Evolutionary conservation across 129 eudicot species (phyloP).

Genomic region (Pulicaria dysenterica): DNA sequence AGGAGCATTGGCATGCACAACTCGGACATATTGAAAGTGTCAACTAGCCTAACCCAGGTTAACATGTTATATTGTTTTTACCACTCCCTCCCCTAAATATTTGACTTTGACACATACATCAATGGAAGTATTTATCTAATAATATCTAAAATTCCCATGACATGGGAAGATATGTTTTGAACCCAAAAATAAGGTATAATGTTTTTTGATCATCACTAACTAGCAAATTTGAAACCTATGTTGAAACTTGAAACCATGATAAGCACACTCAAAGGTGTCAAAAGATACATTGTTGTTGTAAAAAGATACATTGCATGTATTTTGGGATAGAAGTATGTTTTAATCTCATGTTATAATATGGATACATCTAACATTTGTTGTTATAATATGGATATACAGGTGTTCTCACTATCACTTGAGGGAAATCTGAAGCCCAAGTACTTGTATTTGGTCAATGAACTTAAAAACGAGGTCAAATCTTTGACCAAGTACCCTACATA

Average conservation of each 20-base stretch:
- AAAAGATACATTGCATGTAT: too few relatives aligned
- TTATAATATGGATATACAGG: conserved; percentile 46
- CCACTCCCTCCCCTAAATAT: neutral
- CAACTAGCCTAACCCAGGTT: conserved; percentile 91
- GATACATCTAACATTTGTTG: neutral
- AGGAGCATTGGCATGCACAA: conserved; percentile 92
- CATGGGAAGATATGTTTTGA: neutral
- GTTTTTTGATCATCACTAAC: neutral
- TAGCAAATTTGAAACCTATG: neutral
- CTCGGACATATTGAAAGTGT: conserved; percentile 76
- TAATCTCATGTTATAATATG: neutral
- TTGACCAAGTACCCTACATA: conserved; percentile 91
- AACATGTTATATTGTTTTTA: conserved; percentile 11
- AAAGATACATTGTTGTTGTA: too few relatives aligned
- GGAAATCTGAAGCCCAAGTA: conserved; percentile 91
- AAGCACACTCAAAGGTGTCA: too few relatives aligned
- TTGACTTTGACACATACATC: neutral
- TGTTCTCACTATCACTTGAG: conserved; percentile 88
- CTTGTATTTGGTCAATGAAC: conserved; percentile 80
- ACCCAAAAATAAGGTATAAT: neutral
- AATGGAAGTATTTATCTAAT: neutral
- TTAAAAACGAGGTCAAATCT: conserved; percentile 78
- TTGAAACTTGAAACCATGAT: too few relatives aligned
- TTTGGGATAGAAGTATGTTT: neutral
- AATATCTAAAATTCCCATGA: neutral